Evolutionary conservation across 257 asterid species (phyloP), one percentile per base, ranked within the genome.

Genomic region (Lycium barbarum): DNA sequence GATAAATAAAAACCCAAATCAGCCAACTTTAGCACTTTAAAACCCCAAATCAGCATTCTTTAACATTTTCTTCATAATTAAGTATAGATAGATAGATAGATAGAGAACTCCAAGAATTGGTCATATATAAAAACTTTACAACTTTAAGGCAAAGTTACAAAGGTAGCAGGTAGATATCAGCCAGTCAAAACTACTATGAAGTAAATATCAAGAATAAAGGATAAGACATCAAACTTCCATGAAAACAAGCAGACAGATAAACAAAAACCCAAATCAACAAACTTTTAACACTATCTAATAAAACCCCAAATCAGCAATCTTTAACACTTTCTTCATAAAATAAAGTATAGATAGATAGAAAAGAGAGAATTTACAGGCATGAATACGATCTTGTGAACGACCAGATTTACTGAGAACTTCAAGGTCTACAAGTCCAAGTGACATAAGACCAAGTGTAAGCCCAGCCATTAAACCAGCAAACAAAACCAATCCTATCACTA

Each of bases 381-480:
- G 93, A 63, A 79, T 86, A 74, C 99, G 98, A 92, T 97, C 99
- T 65, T 92, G 88, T 17, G 98, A 90, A 73, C 96, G 95, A 20
- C 99, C 99, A 2, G 99, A 92, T 89, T 92, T 94, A 94, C 98
- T 97, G 65, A 97, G 95, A 89, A 97, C 99, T 89, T 97, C 99
- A 20, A 97, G 99, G 92, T 97, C 99, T 1, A 97, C 99, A 83
- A 97, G 98, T 54, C 98, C 98, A 84, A 97, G 97, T 80, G 99
- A 97, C 98, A 95, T 97, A 57, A 97, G 92, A 15, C 99, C 99
- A n/a, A 97, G 98, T 53, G 99, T 97, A 10, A 97, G 91, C 80
- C 99, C 99, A 11, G 99, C 98, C 99, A 97, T 95, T 66, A 97
- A 90, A 84, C 99, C 99, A 73, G 98, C 99, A 88, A 97, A 97